Percentiles rank a stretch among this genome's conserved stretches.
phyloP scores from a whole-genome alignment of 2,329 filamentous ascomycete species.

The Paecilomyces fulvus region DNA sequence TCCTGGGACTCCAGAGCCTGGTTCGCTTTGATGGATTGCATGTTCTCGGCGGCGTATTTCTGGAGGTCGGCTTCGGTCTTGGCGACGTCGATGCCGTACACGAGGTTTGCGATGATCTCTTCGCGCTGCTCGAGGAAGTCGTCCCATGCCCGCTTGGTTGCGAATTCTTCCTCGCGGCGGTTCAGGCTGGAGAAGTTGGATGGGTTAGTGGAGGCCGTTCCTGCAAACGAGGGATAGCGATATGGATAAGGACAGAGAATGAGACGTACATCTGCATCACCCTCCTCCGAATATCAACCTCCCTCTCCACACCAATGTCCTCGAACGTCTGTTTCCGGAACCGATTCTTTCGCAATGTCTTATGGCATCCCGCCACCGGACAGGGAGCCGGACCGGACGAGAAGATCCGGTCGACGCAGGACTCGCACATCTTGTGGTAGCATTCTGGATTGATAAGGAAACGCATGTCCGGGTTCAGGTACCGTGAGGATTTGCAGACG shows the following conservation, averaged over 20 bases:
- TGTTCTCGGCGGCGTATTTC: slow-evolving; percentile 66
- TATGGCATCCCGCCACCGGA: slow-evolving; percentile 78
- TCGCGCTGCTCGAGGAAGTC: slow-evolving; percentile 93
- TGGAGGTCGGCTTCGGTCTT: slow-evolving; percentile 52
- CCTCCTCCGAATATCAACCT: slow-evolving; percentile 80
- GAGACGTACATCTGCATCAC: slow-evolving; percentile 52
- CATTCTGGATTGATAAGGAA: slow-evolving; percentile 98
- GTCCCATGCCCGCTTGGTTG: slow-evolving; percentile 74
- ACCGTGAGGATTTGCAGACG: slow-evolving; percentile 92
- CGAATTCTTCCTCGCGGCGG: slow-evolving; percentile 82
- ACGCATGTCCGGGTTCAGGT: slow-evolving; percentile 86
- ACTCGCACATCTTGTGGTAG: slow-evolving; percentile 98
- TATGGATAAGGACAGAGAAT: background rate
- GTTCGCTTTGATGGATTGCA: slow-evolving; percentile 47
- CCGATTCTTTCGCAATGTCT: slow-evolving; percentile 73
- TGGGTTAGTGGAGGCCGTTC: too few relatives aligned
- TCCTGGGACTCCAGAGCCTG: slow-evolving; percentile 41
- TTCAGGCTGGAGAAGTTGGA: slow-evolving; percentile 59
- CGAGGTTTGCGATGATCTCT: slow-evolving; percentile 79
- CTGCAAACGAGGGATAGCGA: background rate
- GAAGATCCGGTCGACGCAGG: slow-evolving; percentile 92
- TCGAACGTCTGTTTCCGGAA: slow-evolving; percentile 87
- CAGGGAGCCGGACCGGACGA: slow-evolving; percentile 84
- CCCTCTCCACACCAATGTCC: slow-evolving; percentile 78
- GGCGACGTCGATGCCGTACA: slow-evolving; percentile 61